These are phyloP conservation scores for Amylostereum areolatum DNA, from an alignment of 1,284 basidiomycete genomes.

Conservation along the genomic window DNA sequence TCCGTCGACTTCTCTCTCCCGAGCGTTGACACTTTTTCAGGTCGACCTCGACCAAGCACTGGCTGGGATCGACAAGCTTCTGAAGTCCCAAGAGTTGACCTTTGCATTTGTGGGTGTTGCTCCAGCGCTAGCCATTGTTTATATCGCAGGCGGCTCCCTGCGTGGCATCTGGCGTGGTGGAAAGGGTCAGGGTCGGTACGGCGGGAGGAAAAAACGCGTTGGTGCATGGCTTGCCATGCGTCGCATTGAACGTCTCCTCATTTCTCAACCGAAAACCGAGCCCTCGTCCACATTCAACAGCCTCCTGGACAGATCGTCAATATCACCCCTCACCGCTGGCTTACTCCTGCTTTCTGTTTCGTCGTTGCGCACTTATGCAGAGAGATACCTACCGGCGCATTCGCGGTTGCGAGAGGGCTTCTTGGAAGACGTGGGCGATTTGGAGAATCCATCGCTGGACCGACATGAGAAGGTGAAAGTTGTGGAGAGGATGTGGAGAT, in stretches of 20 bases:
- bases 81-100: conserved; percentile 93
- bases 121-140: conserved; percentile 80
- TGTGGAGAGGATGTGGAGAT: conserved; percentile 88
- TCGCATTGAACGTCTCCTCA: conserved; percentile 69
- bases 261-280: conserved; percentile 34
- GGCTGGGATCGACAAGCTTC: conserved; percentile 83
- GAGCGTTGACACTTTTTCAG: conserved; percentile 30
- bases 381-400: conserved; percentile 43
- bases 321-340: conserved; percentile 61
- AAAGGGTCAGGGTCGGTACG: conserved; percentile 42
- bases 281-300: conserved; percentile 8
- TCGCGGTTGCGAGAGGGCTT: conserved; percentile 72
- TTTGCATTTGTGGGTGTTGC: conserved; percentile 98
- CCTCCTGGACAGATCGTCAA: conserved; percentile 14
- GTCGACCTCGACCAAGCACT: conserved; percentile 89
- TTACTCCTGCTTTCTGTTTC: conserved; percentile 70
- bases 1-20: neutral
- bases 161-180: conserved; percentile 42
- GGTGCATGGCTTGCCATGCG: conserved; percentile 62
- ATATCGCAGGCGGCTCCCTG: conserved; percentile 56
- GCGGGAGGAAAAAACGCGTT: conserved; percentile 41
- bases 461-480: conserved; percentile 70
- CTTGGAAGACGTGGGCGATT: conserved; percentile 78
- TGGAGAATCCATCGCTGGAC: conserved; percentile 71
- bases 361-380: conserved; percentile 58